Percentiles rank a stretch among this genome's conserved stretches.
phyloP scores from a whole-genome alignment of 768 basidiomycete species.

The Piloderma croceum region DNA sequence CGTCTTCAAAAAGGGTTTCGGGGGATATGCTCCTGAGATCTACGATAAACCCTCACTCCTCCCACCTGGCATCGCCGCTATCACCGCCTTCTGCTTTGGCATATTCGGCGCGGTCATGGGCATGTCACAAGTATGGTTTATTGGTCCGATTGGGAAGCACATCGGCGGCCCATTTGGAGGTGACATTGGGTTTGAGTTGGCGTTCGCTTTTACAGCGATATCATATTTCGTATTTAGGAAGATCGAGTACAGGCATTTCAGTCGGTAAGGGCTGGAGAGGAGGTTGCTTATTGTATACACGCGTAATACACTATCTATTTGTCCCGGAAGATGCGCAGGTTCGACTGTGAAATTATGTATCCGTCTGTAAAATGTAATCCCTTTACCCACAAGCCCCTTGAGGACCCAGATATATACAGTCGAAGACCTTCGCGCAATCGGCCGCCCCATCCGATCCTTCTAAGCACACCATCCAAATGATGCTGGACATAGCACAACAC shows the following conservation, averaged over 20 bases:
- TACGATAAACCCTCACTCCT: slow-evolving; percentile 27
- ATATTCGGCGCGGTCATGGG: slow-evolving; percentile 35
- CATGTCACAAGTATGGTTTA: slow-evolving; percentile 30
- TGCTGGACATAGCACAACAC: no score
- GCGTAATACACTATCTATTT: no score
- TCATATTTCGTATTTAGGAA: slow-evolving; percentile 9
- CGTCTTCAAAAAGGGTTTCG: slow-evolving; percentile 37
- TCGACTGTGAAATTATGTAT: no score
- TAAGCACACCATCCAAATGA: no score
- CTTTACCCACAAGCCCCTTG: no score
- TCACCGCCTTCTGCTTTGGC: slow-evolving; percentile 28
- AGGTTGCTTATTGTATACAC: no score
- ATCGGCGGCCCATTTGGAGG: slow-evolving; percentile 25
- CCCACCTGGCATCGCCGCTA: slow-evolving; percentile 35
- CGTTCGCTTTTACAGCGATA: slow-evolving; percentile 25
- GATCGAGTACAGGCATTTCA: slow-evolving; percentile 10
- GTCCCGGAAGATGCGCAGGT: no score
- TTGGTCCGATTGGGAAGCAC: slow-evolving; percentile 22
- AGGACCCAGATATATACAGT: no score
- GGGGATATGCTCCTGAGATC: slow-evolving; percentile 30
- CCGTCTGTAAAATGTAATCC: no score
- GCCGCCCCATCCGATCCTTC: no score
- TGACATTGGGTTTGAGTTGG: slow-evolving; percentile 35
- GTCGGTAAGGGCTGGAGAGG: no score
- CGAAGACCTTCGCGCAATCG: no score